phyloP scores from a whole-genome alignment of 768 basidiomycete species.

The Lactarius evosmus region DNA sequence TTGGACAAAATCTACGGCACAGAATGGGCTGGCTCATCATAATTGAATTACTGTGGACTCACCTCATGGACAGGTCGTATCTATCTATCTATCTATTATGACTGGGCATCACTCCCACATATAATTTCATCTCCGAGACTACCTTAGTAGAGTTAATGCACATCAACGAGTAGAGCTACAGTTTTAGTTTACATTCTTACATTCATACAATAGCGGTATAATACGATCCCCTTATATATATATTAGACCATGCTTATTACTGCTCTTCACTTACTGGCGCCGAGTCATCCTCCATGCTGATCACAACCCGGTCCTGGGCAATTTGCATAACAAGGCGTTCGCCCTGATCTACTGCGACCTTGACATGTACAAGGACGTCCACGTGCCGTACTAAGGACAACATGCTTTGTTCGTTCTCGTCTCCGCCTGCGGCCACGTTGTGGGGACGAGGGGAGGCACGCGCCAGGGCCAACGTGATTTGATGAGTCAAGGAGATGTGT shows the following conservation, averaged over 20 bases:
- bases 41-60: not conserved
- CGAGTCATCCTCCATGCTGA: conserved; percentile 2
- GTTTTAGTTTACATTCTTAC: conserved; percentile 18
- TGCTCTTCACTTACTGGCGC: not conserved
- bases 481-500: conserved; percentile 19
- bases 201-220: conserved; percentile 4
- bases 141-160: conserved; percentile 17
- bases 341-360: conserved; percentile 11
- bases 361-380: conserved; percentile 17
- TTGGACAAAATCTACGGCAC: conserved; percentile 57
- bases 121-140: conserved; percentile 11
- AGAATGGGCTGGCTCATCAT: conserved; percentile 17
- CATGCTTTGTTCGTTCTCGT: conserved; percentile 2
- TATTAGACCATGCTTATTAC: conserved; percentile 1
- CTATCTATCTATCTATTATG: conserved; percentile 12
- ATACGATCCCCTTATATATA: conserved; percentile 4
- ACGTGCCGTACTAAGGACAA: not conserved
- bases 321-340: conserved; percentile 22
- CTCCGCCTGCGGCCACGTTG: not conserved
- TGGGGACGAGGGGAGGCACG: conserved; percentile 5
- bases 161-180: not conserved
- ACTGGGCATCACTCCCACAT: conserved; percentile 1
- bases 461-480: conserved; percentile 21
- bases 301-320: conserved; percentile 13
- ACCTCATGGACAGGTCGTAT: conserved; percentile 6